Percentiles rank a stretch among this genome's conserved stretches.
Evolutionary conservation across 192 early-diverging fungal genomes (phyloP).

Genomic region (Paraglomus brasilianum): DNA sequence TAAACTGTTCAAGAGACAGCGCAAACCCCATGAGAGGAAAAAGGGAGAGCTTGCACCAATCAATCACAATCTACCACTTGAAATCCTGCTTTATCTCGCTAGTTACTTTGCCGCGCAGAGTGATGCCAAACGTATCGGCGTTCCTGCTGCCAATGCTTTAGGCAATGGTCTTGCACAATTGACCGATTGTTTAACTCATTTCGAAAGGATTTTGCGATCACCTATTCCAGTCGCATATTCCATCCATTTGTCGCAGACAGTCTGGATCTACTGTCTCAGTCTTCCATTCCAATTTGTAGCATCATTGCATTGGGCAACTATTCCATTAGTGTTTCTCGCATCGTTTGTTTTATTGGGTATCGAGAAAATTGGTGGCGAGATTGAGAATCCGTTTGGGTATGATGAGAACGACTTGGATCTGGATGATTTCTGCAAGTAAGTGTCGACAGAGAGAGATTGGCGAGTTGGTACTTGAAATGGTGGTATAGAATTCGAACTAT

Average conservation of each 20-base stretch:
- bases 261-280: constrained; percentile 68
- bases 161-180: constrained; percentile 50
- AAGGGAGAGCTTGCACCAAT: constrained; percentile 28
- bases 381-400: constrained; percentile 91
- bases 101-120: constrained; percentile 47
- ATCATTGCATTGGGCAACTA: constrained; percentile 52
- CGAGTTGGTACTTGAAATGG: constrained; percentile 31
- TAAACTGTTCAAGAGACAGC: constrained; percentile 14
- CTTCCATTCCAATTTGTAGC: constrained; percentile 81
- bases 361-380: constrained; percentile 80
- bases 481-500: constrained; percentile 2
- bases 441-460: constrained; percentile 36
- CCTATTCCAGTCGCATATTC: constrained; percentile 88
- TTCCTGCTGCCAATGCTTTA: constrained; percentile 47
- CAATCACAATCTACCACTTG: constrained; percentile 54
- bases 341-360: constrained; percentile 83
- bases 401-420: constrained; percentile 73
- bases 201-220: constrained; percentile 81
- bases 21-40: constrained; percentile 33
- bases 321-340: constrained; percentile 65
- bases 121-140: constrained; percentile 44
- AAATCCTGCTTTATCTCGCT: constrained; percentile 61
- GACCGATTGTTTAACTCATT: constrained; percentile 59
- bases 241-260: constrained; percentile 86
- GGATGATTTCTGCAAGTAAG: constrained; percentile 53